Percentiles rank a stretch among this genome's conserved stretches.
These are phyloP conservation scores for Phialophora macrospora DNA, from an alignment of 2,329 filamentous ascomycete genomes.

Conservation along the genomic window DNA sequence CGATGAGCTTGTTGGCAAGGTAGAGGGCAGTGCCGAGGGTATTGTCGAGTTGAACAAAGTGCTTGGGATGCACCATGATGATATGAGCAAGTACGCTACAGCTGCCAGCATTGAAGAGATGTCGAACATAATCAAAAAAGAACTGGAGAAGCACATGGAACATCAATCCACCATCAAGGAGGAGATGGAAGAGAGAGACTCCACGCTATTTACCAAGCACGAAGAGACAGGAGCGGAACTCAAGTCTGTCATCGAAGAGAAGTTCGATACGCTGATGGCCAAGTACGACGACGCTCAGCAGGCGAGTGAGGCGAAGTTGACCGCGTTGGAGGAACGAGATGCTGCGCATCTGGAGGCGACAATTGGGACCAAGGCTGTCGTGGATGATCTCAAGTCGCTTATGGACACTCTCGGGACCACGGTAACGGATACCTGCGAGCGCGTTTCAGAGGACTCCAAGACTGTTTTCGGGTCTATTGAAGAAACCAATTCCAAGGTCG, in stretches of 20 bases:
- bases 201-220: constrained; percentile 62
- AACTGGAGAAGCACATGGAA: constrained; percentile 85
- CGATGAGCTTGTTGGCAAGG: constrained; percentile 73
- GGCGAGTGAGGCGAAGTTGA: constrained; percentile 73
- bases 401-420: constrained; percentile 83
- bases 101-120: constrained; percentile 71
- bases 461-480: constrained; percentile 84
- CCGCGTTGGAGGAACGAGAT: constrained; percentile 74
- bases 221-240: constrained; percentile 64
- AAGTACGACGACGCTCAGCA: constrained; percentile 88
- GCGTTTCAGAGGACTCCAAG: constrained; percentile 84
- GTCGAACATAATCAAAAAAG: constrained; percentile 75
- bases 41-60: constrained; percentile 60
- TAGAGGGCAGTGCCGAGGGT: constrained; percentile 74
- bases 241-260: constrained; percentile 69
- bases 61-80: constrained; percentile 71
- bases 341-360: constrained; percentile 74
- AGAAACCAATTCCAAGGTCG: constrained; percentile 73
- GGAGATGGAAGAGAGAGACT: constrained; percentile 70
- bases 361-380: constrained; percentile 74
- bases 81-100: constrained; percentile 52
- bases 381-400: constrained; percentile 84
- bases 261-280: constrained; percentile 76
- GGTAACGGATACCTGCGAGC: constrained; percentile 81
- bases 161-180: constrained; percentile 79